Conservation (phyloP, 108 stramenopile species). For the Nannochloropsis granulata region DNA sequence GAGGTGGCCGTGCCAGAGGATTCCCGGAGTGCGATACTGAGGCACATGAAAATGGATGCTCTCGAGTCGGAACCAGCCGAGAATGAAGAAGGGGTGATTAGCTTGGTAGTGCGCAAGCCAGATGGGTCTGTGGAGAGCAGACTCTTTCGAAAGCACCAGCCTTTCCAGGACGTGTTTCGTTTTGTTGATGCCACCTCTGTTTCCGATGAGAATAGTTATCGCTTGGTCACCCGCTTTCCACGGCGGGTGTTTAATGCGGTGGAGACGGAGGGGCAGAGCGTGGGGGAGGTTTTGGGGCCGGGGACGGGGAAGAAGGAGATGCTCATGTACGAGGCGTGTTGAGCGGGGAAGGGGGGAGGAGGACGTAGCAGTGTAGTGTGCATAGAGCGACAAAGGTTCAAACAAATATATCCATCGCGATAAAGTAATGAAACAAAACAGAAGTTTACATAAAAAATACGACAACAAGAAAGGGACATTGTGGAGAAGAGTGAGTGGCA, state of each 20-base stretch:
- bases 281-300: conserved; percentile 1
- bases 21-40: background rate
- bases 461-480: no score
- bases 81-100: conserved; percentile 1
- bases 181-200: conserved; percentile 5
- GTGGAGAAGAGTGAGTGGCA: no score
- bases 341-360: background rate
- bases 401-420: no score
- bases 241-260: conserved; percentile 8
- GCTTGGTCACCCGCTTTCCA: conserved; percentile 11
- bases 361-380: no score
- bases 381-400: no score
- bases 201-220: background rate
- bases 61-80: conserved; percentile 3
- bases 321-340: background rate
- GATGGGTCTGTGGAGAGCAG: conserved; percentile 1
- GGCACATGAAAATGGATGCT: background rate
- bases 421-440: no score
- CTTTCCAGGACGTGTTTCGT: conserved; percentile 1
- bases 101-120: conserved; percentile 1
- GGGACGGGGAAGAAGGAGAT: background rate
- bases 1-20: background rate
- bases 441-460: no score
- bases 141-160: conserved; percentile 1
- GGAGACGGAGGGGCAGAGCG: conserved; percentile 1